phyloP scores from a whole-genome alignment of 371 early-diverging fungal species.

The Mucor plumbeus region DNA sequence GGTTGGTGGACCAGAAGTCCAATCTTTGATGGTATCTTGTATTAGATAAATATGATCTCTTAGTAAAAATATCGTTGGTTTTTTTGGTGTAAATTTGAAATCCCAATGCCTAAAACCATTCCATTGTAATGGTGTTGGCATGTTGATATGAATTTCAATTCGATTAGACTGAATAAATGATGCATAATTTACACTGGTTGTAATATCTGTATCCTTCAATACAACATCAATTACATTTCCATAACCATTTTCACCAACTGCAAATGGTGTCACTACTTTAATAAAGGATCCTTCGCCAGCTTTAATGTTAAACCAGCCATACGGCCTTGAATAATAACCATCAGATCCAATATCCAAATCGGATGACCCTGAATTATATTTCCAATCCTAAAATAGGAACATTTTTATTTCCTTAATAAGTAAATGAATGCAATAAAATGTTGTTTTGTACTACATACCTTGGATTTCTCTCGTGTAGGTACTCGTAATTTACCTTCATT shows the following conservation, averaged over 20 bases:
- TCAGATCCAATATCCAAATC: constrained; percentile 48
- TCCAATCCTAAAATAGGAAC: constrained; percentile 65
- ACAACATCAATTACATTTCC: constrained; percentile 55
- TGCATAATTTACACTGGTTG: constrained; percentile 79
- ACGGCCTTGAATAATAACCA: constrained; percentile 64
- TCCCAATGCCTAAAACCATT: constrained; percentile 75
- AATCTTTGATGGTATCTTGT: constrained; percentile 79
- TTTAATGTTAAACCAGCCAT: constrained; percentile 83
- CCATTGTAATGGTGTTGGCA: constrained; percentile 81
- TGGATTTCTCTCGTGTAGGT: constrained; percentile 79
- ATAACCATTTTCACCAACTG: constrained; percentile 59
- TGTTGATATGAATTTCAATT: constrained; percentile 60
- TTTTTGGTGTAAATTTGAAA: constrained; percentile 51
- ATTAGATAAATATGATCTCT: constrained; percentile 84
- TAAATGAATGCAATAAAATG: background rate
- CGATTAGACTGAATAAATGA: constrained; percentile 57
- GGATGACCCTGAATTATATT: constrained; percentile 45
- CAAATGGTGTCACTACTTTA: constrained; percentile 67
- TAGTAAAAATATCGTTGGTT: constrained; percentile 65
- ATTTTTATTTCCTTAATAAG: background rate
- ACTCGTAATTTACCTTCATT: constrained; percentile 67
- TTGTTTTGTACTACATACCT: constrained; percentile 47
- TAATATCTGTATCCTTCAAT: constrained; percentile 55
- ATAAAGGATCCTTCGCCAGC: constrained; percentile 60
- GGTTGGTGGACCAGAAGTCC: constrained; percentile 62